These are phyloP conservation scores for Botrytis deweyae DNA, from an alignment of 2,329 filamentous ascomycete genomes.

Conservation along the genomic window DNA sequence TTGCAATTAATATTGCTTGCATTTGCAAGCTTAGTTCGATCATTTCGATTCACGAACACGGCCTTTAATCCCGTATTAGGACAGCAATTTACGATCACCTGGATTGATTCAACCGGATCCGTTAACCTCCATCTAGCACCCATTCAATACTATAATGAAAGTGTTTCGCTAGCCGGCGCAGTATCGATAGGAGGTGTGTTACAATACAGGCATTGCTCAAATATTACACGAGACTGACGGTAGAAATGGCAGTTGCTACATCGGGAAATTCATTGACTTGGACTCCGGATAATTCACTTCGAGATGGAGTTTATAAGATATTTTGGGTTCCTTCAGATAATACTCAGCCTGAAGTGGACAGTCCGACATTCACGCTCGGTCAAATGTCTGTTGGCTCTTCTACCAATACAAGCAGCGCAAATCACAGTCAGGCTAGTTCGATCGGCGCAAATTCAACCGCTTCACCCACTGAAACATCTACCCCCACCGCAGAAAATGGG, in stretches of 20 bases:
- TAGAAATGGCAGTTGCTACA: background rate
- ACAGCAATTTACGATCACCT: background rate
- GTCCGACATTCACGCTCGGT: background rate
- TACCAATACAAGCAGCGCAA: background rate
- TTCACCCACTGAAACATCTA: background rate
- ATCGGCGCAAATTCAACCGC: background rate
- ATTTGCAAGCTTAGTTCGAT: background rate
- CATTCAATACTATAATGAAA: background rate
- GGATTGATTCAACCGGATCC: background rate
- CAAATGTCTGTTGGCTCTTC: background rate
- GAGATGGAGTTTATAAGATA: background rate
- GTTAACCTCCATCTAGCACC: background rate
- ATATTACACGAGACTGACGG: background rate
- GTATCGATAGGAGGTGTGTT: slow-evolving; percentile 3
- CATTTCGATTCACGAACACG: background rate
- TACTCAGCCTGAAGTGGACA: background rate
- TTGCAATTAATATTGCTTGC: background rate
- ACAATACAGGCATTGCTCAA: background rate
- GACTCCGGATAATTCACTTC: background rate
- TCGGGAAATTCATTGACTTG: background rate
- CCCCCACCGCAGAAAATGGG: no score
- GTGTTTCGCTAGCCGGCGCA: background rate
- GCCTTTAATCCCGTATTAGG: background rate
- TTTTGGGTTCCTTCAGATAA: background rate
- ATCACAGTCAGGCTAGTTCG: background rate